Evolutionary conservation across 1,284 basidiomycete genomes (phyloP).

Genomic region (Anthracocystis setariae): DNA sequence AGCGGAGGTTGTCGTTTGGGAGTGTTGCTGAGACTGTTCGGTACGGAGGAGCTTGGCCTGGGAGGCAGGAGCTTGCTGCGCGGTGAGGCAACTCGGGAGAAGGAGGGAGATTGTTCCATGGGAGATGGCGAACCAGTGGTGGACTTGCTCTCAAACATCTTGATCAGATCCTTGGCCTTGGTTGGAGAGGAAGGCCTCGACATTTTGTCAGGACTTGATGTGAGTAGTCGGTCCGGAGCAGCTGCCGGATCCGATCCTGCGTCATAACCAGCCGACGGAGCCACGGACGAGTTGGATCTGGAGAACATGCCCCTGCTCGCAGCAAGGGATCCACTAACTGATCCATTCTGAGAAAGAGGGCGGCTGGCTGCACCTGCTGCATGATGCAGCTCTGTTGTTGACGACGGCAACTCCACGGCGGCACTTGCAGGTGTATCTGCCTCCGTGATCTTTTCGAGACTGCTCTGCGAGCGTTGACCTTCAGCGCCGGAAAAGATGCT

Average conservation of each 20-base stretch:
- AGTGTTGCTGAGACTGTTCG: constrained; percentile 24
- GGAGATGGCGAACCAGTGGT: constrained; percentile 22
- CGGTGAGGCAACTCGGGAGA: constrained; percentile 22
- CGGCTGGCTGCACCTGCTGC: constrained; percentile 8
- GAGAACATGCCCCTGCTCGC: constrained; percentile 34
- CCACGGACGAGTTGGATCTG: constrained; percentile 18
- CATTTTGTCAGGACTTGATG: constrained; percentile 26
- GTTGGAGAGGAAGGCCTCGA: constrained; percentile 43
- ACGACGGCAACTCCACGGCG: background rate
- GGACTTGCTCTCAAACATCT: constrained; percentile 51
- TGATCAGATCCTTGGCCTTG: constrained; percentile 56
- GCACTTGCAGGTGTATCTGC: constrained; percentile 6
- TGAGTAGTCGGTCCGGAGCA: constrained; percentile 13
- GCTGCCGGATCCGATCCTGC: background rate
- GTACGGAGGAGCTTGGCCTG: constrained; percentile 10
- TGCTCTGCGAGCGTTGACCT: constrained; percentile 20
- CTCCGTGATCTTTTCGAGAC: constrained; percentile 24
- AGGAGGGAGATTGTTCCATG: constrained; percentile 18
- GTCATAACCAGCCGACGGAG: constrained; percentile 5
- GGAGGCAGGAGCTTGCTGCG: constrained; percentile 23
- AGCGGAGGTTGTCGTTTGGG: constrained; percentile 27
- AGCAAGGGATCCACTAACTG: constrained; percentile 33
- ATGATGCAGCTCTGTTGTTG: background rate
- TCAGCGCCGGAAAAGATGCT: constrained; percentile 44
- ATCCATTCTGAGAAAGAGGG: constrained; percentile 22